Base-by-base conservation (phyloP, 2,329 filamentous ascomycete genomes). In the Talaromyces sp. region DNA sequence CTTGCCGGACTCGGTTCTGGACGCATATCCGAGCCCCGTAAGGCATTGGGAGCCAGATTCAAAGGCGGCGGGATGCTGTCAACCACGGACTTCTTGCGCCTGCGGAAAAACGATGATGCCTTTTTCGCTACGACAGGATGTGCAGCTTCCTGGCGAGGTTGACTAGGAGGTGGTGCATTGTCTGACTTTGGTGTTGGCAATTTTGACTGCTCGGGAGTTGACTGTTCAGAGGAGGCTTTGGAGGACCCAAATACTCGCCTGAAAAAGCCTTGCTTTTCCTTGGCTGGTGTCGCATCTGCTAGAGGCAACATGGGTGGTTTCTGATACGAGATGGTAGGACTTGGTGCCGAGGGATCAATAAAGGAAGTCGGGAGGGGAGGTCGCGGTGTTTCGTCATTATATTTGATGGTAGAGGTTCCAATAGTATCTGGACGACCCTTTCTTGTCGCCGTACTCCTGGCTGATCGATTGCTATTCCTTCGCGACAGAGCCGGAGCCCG, bases 101-200 rank as follows among this genome's bases (percentile, higher is more conserved):
- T 86, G 68, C 95, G 87, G 80, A 98, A 98, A 80, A 99, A 98
- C 0, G 92, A 94, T 0, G 92, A 94, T 0, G 94, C 96, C 3
- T 92, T 87, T 77, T 97, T 97, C 82, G 97, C 97, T 72, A 91
- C 91, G 61, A 97, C 80, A 51, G 78, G 79, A 31, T 75, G 76
- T 13, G 73, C 70, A 45, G 73, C 74, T 63, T 80, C 76, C 51
- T 76, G 76, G 25, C 66, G 67, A 31, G 70, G 65, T 19, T 72
- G 63, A 47, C 72, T 72, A 15, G 73, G 38, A n/a, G 70, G 22
- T 72, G 72, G 67, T 69, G 70, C 59, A 60, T 17, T 64, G 34
- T 60, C 61, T 34, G 47, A 34, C 22, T 47, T 59, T 5, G 60
- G 65, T 17, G 56, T 65, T 34, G 64, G 40, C 34, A 45, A 11